Evolutionary conservation across 768 basidiomycete genomes (phyloP), one percentile per base, ranked within the genome.

Genomic region (Collybia nuda): DNA sequence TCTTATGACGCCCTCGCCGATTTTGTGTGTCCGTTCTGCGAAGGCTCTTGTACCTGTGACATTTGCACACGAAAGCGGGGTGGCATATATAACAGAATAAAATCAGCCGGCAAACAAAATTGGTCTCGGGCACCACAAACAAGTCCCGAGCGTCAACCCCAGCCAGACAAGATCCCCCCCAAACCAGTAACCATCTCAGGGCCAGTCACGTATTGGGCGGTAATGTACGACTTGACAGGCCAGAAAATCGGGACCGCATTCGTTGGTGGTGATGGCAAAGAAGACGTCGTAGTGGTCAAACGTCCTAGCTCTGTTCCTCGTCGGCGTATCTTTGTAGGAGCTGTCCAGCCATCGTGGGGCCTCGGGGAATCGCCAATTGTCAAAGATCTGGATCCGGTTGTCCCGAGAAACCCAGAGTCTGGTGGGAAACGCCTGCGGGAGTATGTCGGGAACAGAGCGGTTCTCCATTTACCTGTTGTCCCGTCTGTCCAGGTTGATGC

Each of bases 11-110:
- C 52, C 0, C 24, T 47, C 7, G 17, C 50, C 22, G 46, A 56
- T 15, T 76, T 74, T 45, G 48, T 56, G 19, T 84, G 82, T 55
- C 82, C 82, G 0, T 55, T 21, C 12, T 84, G 81, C 56, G 56
- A 59, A 2, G 56, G 65, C 9, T 72, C 53, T 9, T 84, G 82
- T 62, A 79, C 75, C 40, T 84, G 82, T 58, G 74, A 77, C 9
- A 0, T 5, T 0, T 82, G 81, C 55, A 67, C 73, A 12, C 53
- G 61, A 22, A 69, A 54, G 50, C 71, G 81, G 5, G 79, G 80
- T 5, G 81, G 79, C 44, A 54, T 60, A 9, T 81, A 79, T 50
- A 49, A 79, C 54, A 1, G 62, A 32, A 32, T 32, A 5, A 32
- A 32, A 14, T 32, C 32, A 2, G 32, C 9, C 9, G 5, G 32